These are phyloP conservation scores for Blastomyces parvus DNA, from an alignment of 2,329 filamentous ascomycete species.

Conservation along the genomic window DNA sequence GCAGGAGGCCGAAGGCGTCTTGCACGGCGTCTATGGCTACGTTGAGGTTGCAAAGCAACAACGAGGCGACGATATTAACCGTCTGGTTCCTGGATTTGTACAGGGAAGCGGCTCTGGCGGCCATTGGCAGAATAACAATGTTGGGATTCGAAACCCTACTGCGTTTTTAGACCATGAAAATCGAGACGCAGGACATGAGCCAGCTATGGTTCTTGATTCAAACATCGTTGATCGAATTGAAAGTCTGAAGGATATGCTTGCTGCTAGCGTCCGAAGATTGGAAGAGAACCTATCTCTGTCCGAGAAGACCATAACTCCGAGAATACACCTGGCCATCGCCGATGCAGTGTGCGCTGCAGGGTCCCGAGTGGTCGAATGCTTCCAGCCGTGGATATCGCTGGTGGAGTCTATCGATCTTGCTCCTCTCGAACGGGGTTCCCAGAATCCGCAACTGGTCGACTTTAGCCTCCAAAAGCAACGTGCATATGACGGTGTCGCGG, in stretches of 20 bases:
- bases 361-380: conserved; percentile 73
- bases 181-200: conserved; percentile 62
- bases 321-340: conserved; percentile 68
- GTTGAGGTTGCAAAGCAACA: conserved; percentile 92
- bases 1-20: conserved; percentile 92
- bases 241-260: conserved; percentile 72
- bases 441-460: conserved; percentile 76
- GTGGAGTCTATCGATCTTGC: conserved; percentile 89
- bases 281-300: conserved; percentile 71
- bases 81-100: conserved; percentile 89
- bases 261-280: conserved; percentile 75
- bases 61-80: conserved; percentile 81
- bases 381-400: conserved; percentile 78
- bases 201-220: conserved; percentile 63
- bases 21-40: conserved; percentile 89
- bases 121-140: conserved; percentile 67
- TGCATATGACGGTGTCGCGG: conserved; percentile 85
- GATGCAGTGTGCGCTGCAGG: conserved; percentile 73
- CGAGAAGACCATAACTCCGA: conserved; percentile 71
- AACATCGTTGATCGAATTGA: conserved; percentile 74
- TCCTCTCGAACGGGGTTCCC: conserved; percentile 64
- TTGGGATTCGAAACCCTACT: conserved; percentile 53
- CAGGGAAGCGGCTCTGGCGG: conserved; percentile 74
- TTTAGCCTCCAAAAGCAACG: conserved; percentile 88
- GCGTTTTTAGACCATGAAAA: conserved; percentile 72